Conservation (phyloP, 208 protist species). For the Leishmania tarentolae region DNA sequence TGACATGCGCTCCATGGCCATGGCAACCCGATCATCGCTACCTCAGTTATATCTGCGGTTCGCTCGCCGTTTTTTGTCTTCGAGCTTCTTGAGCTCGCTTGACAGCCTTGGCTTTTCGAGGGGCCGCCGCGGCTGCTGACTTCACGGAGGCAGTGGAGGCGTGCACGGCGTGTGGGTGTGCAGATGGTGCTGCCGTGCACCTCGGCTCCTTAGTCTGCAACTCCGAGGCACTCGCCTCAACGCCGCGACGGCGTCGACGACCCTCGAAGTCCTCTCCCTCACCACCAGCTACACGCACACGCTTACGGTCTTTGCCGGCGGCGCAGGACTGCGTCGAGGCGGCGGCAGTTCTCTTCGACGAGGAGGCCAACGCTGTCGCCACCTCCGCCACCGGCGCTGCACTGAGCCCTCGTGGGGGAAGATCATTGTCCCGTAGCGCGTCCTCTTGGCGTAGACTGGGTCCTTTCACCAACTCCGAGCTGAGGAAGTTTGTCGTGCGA, state of each 20-base stretch:
- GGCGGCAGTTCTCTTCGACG: slow-evolving; percentile 3
- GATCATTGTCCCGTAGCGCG: slow-evolving; percentile 1
- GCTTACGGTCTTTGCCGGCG: neutral
- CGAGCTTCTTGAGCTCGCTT: neutral
- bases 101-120: neutral
- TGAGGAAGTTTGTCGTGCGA: slow-evolving; percentile 77
- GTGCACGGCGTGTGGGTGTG: neutral
- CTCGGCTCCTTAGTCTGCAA: neutral
- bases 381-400: neutral
- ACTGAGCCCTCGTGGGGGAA: neutral
- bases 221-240: neutral
- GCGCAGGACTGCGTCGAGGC: neutral
- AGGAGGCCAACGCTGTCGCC: neutral
- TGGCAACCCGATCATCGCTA: neutral
- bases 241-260: neutral
- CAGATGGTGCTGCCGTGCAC: neutral
- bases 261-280: neutral
- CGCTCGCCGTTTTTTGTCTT: neutral
- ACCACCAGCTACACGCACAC: neutral
- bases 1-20: neutral
- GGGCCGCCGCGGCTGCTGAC: neutral
- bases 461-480: slow-evolving; percentile 51
- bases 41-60: neutral
- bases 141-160: neutral
- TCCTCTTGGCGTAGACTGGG: slow-evolving; percentile 24